These are phyloP conservation scores for Huntiella decipiens DNA, from an alignment of 2,329 filamentous ascomycete genomes.

Conservation along the genomic window DNA sequence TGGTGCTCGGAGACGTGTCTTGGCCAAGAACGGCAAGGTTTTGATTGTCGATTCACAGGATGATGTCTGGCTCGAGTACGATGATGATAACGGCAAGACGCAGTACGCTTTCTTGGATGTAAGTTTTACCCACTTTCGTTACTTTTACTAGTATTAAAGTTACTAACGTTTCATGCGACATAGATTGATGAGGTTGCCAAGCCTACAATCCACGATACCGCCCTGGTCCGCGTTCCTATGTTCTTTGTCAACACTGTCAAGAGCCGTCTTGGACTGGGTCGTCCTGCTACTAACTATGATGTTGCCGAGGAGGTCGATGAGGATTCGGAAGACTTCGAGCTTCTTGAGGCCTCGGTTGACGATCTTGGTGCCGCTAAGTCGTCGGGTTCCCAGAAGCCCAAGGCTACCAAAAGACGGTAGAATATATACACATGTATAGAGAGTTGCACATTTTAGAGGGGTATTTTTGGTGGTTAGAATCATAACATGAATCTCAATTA, in stretches of 20 bases:
- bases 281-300: slow-evolving; percentile 11
- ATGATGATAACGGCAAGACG: slow-evolving; percentile 67
- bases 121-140: slow-evolving; percentile 21
- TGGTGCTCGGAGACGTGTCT: slow-evolving; percentile 68
- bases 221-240: slow-evolving; percentile 58
- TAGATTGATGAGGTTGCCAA: slow-evolving; percentile 60
- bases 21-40: slow-evolving; percentile 88
- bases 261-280: slow-evolving; percentile 24
- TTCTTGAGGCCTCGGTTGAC: slow-evolving; percentile 34
- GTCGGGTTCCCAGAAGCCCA: slow-evolving; percentile 32
- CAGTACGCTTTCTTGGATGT: slow-evolving; percentile 80
- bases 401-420: slow-evolving; percentile 31
- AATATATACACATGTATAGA: not conserved
- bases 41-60: slow-evolving; percentile 81
- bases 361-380: slow-evolving; percentile 26
- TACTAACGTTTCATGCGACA: slow-evolving; percentile 13
- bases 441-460: not conserved
- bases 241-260: slow-evolving; percentile 41
- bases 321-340: slow-evolving; percentile 38
- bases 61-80: slow-evolving; percentile 87
- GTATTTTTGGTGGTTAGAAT: not conserved
- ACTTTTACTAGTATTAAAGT: not conserved
- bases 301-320: slow-evolving; percentile 22
- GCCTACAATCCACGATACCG: slow-evolving; percentile 66
- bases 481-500: no score